Evolutionary conservation across 164 flowering plant genomes (phyloP), one percentile per base, ranked within the genome.

Genomic region (Vitis riparia): DNA sequence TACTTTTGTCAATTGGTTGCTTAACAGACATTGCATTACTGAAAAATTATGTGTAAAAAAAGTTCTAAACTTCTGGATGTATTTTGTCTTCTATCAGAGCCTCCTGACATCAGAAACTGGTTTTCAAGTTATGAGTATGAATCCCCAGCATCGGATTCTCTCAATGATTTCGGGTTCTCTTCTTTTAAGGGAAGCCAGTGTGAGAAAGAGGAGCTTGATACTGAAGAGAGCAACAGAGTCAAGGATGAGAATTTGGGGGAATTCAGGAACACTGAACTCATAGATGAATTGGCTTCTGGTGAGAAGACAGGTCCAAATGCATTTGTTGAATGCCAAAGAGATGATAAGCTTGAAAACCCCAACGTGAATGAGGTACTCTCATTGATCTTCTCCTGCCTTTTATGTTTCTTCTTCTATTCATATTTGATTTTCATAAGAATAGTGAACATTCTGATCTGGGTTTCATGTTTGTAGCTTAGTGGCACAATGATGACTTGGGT

Each of bases 91-190:
- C n/a, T 60, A 23, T 50, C 75, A 85, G 89, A 86, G 72, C 92
- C 92, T 70, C 90, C 87, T 70, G 87, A 85, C 56, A 70, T 86
- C 52, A 64, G 76, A 50, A 83, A 88, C 71, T 86, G 89, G 88
- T 88, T 86, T 72, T 74, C 85, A 11, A 86, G 90, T 65, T 88
- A 85, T 71, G 72, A 65, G 9, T 88, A 85, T 52, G 83, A 86
- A 60, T 83, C 88, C 27, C 85, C 86, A 30, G 68, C 10, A 27
- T 64, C 80, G 70, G 78, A 76, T 63, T 61, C 65, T 23, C 60
- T 15, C 8, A 72, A 70, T 62, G 71, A 48, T 50, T 37, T 76
- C 17, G 52, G 51, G 17, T 55, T 15, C 29, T 37, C 61, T 66
- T 30, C 51, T 62, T 55, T 58, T 6, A 17, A 52, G 63, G 68